A percentile compares a stretch with the other conserved stretches of the same genome.
Conservation (phyloP, 73 alveolate species). For the Stentor roeselii region DNA sequence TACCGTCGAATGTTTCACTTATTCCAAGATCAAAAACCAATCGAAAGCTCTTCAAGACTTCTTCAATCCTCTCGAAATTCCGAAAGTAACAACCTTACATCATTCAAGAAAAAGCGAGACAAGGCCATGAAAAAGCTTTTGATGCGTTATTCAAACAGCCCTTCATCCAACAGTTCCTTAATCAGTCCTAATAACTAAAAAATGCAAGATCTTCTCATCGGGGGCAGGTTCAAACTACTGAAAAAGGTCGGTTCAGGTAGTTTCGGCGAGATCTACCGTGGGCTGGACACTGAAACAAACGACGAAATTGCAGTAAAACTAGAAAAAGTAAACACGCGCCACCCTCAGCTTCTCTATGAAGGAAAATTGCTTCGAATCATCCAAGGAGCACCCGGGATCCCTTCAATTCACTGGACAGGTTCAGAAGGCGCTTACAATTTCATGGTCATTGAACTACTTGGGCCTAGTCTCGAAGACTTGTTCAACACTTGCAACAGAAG, state of each 20-base stretch:
- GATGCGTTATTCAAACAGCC: neutral
- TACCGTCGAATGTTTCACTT: too few relatives aligned
- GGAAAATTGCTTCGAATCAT: slow-evolving; percentile 58
- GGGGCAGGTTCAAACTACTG: slow-evolving; percentile 80
- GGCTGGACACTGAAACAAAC: slow-evolving; percentile 68
- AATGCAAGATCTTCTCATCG: slow-evolving; percentile 61
- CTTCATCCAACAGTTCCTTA: too few relatives aligned
- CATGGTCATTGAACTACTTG: slow-evolving; percentile 79
- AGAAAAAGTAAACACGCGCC: slow-evolving; percentile 50
- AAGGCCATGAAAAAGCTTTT: neutral
- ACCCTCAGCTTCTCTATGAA: slow-evolving; percentile 70
- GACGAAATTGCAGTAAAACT: slow-evolving; percentile 70
- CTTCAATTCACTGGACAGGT: slow-evolving; percentile 68
- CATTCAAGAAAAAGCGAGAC: neutral
- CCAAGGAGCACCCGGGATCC: slow-evolving; percentile 73
- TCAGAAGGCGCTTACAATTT: slow-evolving; percentile 74
- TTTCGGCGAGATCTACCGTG: slow-evolving; percentile 87
- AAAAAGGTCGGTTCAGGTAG: slow-evolving; percentile 87
- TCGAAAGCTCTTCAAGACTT: too few relatives aligned
- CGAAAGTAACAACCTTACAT: neutral
- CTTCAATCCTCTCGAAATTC: slow-evolving; percentile 3
- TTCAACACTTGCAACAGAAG: slow-evolving; percentile 45
- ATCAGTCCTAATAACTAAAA: too few relatives aligned
- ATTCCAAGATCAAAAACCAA: too few relatives aligned
- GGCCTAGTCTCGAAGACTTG: slow-evolving; percentile 66